These are phyloP conservation scores for Phytophthora pluvialis DNA, from an alignment of 352 stramenopile species.

Conservation along the genomic window DNA sequence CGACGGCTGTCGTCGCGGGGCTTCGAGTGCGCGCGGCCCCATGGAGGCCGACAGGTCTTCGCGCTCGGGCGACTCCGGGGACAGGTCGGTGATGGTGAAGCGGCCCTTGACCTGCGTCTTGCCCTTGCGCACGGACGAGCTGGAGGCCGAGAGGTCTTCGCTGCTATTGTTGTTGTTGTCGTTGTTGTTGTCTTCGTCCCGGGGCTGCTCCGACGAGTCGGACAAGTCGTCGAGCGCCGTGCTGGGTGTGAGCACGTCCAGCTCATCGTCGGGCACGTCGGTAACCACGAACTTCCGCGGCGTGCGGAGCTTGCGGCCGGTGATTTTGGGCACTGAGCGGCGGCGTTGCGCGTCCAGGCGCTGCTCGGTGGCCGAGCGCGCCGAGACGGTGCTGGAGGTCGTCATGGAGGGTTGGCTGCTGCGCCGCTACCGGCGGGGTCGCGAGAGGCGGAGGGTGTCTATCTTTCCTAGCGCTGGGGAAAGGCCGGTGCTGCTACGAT, in stretches of 20 bases:
- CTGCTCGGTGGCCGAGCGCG: constrained; percentile 21
- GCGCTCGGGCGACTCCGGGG: constrained; percentile 56
- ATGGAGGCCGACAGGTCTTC: constrained; percentile 38
- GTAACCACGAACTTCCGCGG: constrained; percentile 78
- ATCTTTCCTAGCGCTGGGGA: constrained; percentile 14
- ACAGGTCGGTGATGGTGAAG: constrained; percentile 88
- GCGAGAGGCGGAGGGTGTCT: constrained; percentile 4
- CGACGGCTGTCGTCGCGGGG: constrained; percentile 16
- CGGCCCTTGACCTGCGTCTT: constrained; percentile 78
- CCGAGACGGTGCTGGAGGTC: constrained; percentile 35
- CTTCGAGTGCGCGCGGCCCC: constrained; percentile 22
- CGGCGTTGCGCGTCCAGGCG: constrained; percentile 29
- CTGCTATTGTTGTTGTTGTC: constrained; percentile 21
- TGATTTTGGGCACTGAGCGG: constrained; percentile 57
- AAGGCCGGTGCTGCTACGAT: constrained; percentile 1
- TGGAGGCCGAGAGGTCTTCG: constrained; percentile 30
- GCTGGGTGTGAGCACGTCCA: constrained; percentile 14
- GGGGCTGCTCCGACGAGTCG: constrained; percentile 9
- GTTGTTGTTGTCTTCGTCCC: constrained; percentile 23
- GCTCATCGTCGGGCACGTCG: constrained; percentile 64
- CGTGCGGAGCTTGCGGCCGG: constrained; percentile 57
- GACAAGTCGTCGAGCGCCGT: background rate
- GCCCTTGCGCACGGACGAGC: constrained; percentile 39
- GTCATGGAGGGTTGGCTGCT: constrained; percentile 28
- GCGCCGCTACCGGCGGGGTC: constrained; percentile 6